Percentiles rank a stretch among this genome's conserved stretches.
Evolutionary conservation across 768 basidiomycete species (phyloP).

Genomic region (Tricholoma saponaceum): DNA sequence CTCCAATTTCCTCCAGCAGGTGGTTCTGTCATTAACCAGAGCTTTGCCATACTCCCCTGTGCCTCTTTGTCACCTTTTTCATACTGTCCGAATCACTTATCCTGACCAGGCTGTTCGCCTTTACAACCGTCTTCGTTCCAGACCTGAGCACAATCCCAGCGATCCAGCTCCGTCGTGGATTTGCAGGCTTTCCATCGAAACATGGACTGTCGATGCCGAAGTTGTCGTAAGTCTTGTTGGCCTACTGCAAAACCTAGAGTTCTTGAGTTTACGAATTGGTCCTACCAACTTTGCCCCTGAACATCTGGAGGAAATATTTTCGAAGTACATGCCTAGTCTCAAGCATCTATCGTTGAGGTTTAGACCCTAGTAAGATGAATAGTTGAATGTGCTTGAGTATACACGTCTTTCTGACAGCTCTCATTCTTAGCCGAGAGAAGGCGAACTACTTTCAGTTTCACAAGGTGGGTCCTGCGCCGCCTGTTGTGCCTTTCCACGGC

Average conservation of each 20-base stretch:
- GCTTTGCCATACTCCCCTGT: constrained; percentile 62
- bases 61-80: constrained; percentile 54
- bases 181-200: constrained; percentile 46
- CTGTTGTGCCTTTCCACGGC: not conserved
- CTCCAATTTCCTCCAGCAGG: constrained; percentile 40
- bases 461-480: constrained; percentile 36
- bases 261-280: constrained; percentile 66
- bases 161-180: constrained; percentile 35
- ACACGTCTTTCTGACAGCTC: not conserved
- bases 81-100: constrained; percentile 46
- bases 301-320: constrained; percentile 66
- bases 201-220: constrained; percentile 74
- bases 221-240: constrained; percentile 66
- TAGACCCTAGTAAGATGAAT: constrained; percentile 68
- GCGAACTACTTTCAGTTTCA: constrained; percentile 83
- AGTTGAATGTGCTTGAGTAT: not conserved
- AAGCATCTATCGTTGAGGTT: constrained; percentile 64
- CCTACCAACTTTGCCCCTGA: constrained; percentile 76
- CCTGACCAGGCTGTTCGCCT: constrained; percentile 52
- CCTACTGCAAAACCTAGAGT: constrained; percentile 46
- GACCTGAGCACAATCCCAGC: constrained; percentile 1
- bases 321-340: constrained; percentile 43
- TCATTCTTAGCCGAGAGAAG: constrained; percentile 50
- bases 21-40: constrained; percentile 54
- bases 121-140: constrained; percentile 48